Conservation (phyloP, 148 eudicot genomes). For the Chenopodium formosanum region DNA sequence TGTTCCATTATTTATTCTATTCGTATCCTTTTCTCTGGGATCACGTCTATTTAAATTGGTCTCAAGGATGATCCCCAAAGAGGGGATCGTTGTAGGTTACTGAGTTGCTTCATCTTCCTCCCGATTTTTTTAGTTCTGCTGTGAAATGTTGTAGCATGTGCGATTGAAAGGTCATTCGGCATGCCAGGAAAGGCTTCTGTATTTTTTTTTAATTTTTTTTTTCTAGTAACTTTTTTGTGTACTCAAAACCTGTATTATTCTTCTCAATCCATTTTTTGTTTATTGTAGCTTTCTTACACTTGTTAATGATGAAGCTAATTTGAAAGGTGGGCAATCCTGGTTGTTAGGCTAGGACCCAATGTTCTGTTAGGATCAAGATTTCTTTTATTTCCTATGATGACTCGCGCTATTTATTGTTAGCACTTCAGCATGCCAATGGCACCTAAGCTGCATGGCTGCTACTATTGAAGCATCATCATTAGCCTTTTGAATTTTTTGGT, state of each 20-base stretch:
- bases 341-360: background rate
- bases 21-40: constrained; percentile 24
- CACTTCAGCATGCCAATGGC: background rate
- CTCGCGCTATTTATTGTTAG: no score
- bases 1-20: constrained; percentile 28
- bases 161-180: constrained; percentile 12
- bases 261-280: background rate
- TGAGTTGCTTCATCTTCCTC: constrained; percentile 9
- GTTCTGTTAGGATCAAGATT: background rate
- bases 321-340: background rate
- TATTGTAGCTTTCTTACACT: constrained; percentile 11
- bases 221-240: constrained; percentile 13
- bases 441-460: background rate
- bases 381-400: background rate
- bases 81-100: constrained; percentile 13
- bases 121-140: background rate
- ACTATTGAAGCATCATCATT: background rate
- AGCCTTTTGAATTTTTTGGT: background rate
- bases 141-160: constrained; percentile 14
- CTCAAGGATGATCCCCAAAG: constrained; percentile 32
- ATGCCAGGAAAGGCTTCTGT: constrained; percentile 13
- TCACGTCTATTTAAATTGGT: constrained; percentile 24
- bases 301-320: background rate
- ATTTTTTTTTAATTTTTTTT: background rate
- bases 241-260: constrained; percentile 13